Conservation (phyloP, 805 yeast species). For the Candida nonsorbophila region DNA sequence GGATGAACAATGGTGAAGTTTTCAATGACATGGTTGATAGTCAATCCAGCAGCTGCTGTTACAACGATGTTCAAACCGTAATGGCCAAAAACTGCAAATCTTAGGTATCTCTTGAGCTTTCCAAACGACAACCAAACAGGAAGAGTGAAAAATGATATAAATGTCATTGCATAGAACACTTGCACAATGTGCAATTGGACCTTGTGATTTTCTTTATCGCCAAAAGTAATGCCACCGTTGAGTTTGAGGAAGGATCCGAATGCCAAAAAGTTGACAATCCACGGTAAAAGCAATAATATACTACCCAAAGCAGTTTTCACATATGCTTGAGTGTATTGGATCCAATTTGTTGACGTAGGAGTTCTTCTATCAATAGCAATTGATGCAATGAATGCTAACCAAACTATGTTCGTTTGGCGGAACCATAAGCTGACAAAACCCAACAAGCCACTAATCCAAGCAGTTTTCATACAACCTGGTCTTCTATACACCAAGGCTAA, state of each 20-base stretch:
- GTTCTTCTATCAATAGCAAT: constrained; percentile 46
- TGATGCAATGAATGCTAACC: constrained; percentile 65
- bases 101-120: constrained; percentile 24
- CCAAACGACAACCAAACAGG: constrained; percentile 62
- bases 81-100: constrained; percentile 5
- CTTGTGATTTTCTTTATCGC: constrained; percentile 84
- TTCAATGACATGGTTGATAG: constrained; percentile 45
- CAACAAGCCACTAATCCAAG: constrained; percentile 42
- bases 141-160: constrained; percentile 57
- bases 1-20: constrained; percentile 79
- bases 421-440: constrained; percentile 65
- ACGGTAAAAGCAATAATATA: constrained; percentile 42
- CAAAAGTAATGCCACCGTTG: constrained; percentile 86
- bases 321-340: constrained; percentile 19
- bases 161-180: constrained; percentile 68
- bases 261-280: constrained; percentile 40
- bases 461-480: constrained; percentile 13
- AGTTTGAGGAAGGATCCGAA: constrained; percentile 54
- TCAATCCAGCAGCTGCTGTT: constrained; percentile 8
- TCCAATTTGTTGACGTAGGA: background rate
- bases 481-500: constrained; percentile 39
- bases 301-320: constrained; percentile 15
- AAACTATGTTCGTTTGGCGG: constrained; percentile 87
- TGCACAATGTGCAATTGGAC: constrained; percentile 73
- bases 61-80: constrained; percentile 12